Conservation (phyloP, 768 basidiomycete genomes). For the Rhodotorula toruloides region DNA sequence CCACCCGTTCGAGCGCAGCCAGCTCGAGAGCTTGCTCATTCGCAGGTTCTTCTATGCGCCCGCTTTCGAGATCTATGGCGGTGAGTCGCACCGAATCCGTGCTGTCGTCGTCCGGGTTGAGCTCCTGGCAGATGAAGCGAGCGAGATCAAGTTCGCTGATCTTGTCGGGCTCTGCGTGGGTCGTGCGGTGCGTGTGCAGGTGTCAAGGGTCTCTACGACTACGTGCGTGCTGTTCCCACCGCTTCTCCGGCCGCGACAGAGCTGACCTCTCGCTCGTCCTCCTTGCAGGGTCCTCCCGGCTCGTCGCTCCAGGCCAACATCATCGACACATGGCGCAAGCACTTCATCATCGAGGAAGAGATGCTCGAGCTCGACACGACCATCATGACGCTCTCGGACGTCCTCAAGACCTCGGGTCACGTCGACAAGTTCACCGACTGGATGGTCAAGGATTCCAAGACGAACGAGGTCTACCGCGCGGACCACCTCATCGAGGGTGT, state of each 20-base stretch:
- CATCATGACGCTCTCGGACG: conserved; percentile 88
- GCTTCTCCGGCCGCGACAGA: not conserved
- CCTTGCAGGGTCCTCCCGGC: conserved; percentile 71
- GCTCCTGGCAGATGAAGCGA: not conserved
- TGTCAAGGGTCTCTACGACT: conserved; percentile 95
- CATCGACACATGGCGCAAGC: conserved; percentile 89
- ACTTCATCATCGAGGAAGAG: conserved; percentile 96
- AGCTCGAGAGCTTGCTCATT: conserved; percentile 77
- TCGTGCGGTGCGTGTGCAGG: conserved; percentile 52
- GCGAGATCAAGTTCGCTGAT: no score
- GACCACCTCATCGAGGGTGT: conserved; percentile 94
- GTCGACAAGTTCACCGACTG: conserved; percentile 97
- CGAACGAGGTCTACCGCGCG: conserved; percentile 92
- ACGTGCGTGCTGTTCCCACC: conserved; percentile 44
- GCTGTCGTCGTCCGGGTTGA: not conserved
- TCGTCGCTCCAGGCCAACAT: conserved; percentile 95
- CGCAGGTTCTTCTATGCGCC: conserved; percentile 96
- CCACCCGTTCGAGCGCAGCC: conserved; percentile 70
- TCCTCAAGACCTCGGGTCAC: conserved; percentile 95
- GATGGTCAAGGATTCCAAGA: conserved; percentile 92
- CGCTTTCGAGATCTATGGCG: conserved; percentile 98
- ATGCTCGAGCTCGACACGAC: conserved; percentile 99
- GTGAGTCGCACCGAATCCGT: conserved; percentile 51
- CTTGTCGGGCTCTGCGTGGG: no score
- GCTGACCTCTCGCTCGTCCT: not conserved